Conservation (phyloP, 495 filamentous ascomycete genomes). For the Margaritispora aquatica region DNA sequence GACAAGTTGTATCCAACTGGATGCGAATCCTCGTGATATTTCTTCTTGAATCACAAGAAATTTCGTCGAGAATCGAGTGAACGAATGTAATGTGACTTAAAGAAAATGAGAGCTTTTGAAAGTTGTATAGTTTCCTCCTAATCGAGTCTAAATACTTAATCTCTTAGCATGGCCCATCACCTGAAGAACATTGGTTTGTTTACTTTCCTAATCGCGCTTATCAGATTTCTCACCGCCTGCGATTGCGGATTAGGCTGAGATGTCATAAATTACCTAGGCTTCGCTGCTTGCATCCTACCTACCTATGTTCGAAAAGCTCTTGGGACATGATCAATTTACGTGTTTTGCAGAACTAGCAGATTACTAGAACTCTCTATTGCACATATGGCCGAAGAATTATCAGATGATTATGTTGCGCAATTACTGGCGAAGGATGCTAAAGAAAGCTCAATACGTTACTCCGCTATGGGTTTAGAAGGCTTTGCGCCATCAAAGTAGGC, state of each 20-base stretch:
- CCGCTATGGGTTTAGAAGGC: conserved; percentile 63
- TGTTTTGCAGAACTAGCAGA: no score
- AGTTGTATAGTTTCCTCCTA: no score
- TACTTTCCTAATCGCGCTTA: conserved; percentile 4
- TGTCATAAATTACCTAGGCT: neutral
- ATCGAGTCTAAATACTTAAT: no score
- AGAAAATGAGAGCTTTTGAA: no score
- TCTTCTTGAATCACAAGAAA: no score
- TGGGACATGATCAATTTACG: no score
- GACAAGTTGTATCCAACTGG: neutral
- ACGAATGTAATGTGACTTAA: no score
- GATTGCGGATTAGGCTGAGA: neutral
- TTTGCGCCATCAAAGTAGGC: conserved; percentile 64
- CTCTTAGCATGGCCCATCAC: no score
- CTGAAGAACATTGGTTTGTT: conserved; percentile 10
- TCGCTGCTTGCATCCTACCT: neutral
- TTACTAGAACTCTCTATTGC: no score
- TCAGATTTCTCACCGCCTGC: neutral
- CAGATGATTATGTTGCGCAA: conserved; percentile 41
- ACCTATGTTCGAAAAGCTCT: neutral
- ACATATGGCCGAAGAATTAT: conserved; percentile 33
- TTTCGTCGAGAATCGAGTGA: no score
- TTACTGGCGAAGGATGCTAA: conserved; percentile 61
- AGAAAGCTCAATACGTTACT: conserved; percentile 62
- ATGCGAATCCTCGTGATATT: no score